A percentile compares a stretch with the other conserved stretches of the same genome.
These are phyloP conservation scores for Starmera dryadoides DNA, from an alignment of 805 yeast genomes.

Conservation along the genomic window DNA sequence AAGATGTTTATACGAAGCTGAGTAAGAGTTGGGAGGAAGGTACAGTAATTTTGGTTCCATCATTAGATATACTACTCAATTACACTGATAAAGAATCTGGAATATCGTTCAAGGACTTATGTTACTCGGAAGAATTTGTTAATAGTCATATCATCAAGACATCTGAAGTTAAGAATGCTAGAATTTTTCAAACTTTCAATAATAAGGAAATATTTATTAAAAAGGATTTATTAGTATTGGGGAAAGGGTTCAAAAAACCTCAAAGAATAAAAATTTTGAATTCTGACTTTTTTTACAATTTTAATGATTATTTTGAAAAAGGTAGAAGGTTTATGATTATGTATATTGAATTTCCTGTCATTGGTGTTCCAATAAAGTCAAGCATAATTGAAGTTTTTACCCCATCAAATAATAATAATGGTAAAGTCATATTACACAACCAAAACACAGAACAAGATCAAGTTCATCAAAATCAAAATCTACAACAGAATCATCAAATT, in stretches of 20 bases:
- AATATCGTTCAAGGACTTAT: conserved; percentile 38
- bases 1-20: conserved; percentile 37
- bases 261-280: conserved; percentile 35
- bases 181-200: conserved; percentile 45
- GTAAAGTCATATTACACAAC: not conserved
- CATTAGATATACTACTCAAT: conserved; percentile 36
- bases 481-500: not conserved
- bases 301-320: conserved; percentile 52
- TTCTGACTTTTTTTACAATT: conserved; percentile 43
- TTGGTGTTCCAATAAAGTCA: conserved; percentile 27
- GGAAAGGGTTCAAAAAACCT: conserved; percentile 48
- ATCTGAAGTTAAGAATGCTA: conserved; percentile 22
- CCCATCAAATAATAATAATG: conserved; percentile 4
- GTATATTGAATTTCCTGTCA: conserved; percentile 48
- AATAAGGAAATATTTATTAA: conserved; percentile 49
- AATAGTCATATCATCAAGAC: conserved; percentile 52
- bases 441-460: not conserved
- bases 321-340: conserved; percentile 51
- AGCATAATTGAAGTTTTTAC: conserved; percentile 1
- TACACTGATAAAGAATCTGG: conserved; percentile 32
- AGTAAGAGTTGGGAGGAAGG: conserved; percentile 27
- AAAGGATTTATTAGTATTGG: conserved; percentile 46
- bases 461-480: not conserved
- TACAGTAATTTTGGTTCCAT: conserved; percentile 62
- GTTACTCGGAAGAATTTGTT: conserved; percentile 53